phyloP scores from a whole-genome alignment of 441 rosid species.

The Iberis amara region DNA sequence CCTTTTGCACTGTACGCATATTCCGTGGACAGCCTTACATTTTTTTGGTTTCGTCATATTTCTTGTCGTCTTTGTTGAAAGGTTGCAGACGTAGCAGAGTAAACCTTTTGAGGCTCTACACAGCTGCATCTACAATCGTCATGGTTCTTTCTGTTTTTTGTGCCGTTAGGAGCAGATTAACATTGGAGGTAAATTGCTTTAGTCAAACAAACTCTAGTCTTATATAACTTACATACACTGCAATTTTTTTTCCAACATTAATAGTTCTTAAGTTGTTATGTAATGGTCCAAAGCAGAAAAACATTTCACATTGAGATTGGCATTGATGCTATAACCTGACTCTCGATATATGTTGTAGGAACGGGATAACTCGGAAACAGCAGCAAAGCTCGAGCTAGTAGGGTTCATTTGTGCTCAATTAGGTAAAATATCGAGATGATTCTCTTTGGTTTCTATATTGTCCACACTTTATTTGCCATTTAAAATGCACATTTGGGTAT shows the following conservation, averaged over 20 bases:
- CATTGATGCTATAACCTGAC: slow-evolving; percentile 13
- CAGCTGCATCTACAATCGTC: slow-evolving; percentile 40
- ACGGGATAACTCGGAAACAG: slow-evolving; percentile 35
- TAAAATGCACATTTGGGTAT: not conserved
- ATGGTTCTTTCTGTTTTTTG: slow-evolving; percentile 35
- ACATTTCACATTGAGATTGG: not conserved
- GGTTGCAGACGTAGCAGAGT: slow-evolving; percentile 60
- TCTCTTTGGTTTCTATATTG: not conserved
- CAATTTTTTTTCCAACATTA: too few relatives aligned
- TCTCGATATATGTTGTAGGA: slow-evolving; percentile 15
- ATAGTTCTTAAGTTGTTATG: too few relatives aligned
- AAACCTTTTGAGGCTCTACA: slow-evolving; percentile 45
- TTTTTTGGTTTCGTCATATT: slow-evolving; percentile 7
- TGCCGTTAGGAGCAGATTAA: slow-evolving; percentile 35
- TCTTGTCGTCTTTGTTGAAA: slow-evolving; percentile 19
- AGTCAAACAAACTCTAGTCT: not conserved
- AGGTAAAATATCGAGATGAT: slow-evolving; percentile 34
- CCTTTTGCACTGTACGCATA: not conserved
- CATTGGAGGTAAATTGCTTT: slow-evolving; percentile 37
- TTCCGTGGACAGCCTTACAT: not conserved
- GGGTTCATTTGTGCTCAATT: slow-evolving; percentile 38
- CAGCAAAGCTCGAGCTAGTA: slow-evolving; percentile 37
- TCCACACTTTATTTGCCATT: not conserved
- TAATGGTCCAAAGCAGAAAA: too few relatives aligned
- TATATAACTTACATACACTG: not conserved